Base-by-base conservation (phyloP, 1,284 basidiomycete genomes). In the Dichomitus squalens region DNA sequence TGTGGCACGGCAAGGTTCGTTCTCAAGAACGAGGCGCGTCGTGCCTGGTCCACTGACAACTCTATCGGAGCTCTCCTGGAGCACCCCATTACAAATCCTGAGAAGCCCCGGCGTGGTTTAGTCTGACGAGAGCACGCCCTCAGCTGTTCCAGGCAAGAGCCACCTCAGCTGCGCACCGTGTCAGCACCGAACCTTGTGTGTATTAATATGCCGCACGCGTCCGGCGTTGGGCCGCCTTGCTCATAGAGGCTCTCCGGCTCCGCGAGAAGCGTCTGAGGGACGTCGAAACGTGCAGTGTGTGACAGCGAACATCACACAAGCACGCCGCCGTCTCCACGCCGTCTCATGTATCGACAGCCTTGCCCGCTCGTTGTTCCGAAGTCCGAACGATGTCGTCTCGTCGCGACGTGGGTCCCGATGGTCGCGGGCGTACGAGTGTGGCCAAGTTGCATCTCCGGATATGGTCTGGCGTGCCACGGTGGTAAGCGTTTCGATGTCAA, bases 11-110 rank as follows among this genome's bases (percentile, higher is more conserved):
- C 11, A 34, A 20, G 21, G 34, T 25, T 46, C 41, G 43, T 53
- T 53, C 52, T 53, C 52, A 53, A 53, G 44, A 21, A 16, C 35
- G 36, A 43, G 34, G 50, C 23, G 23, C 25, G 34, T 4, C 33
- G 52, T 53, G 52, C 52, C 52, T 53, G 52, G 34, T 16, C 29
- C 29, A 16, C 20, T 47, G 27, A 33, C 29, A 47, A 47, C 44
- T 21, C 31, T 52, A 34, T 33, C 31, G 33, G 20, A 14, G 11
- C 39, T 33, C 31, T 20, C 50, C 36, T 11, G 14, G 20, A 21
- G 36, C 27, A 50, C 36, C 14, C 38, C 49, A 38, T 51, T 38
- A 31, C 49, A 39, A 51, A 49, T 25, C 41, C 41, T 44, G 41
- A 44, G 41, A 44, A 44, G 41, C 41, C 21, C 7, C 23, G 41